Base-by-base conservation (phyloP, 805 yeast species). In the Dipodascus albidus region DNA sequence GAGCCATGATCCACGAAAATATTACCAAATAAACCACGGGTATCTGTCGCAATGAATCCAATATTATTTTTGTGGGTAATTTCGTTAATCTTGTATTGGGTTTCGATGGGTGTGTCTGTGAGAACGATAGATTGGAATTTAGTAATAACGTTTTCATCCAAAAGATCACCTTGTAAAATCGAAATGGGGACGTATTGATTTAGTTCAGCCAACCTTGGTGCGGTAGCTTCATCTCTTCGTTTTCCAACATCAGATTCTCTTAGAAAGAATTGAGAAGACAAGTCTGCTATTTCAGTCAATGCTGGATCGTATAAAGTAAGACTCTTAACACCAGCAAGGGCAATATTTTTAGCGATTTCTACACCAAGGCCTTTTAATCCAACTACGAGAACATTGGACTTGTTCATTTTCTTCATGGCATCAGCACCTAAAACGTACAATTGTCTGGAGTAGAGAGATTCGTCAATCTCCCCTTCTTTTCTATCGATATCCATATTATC, bases 341-440 rank as follows among this genome's bases (percentile, higher is more conserved):
- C 95, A 53, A 93, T 88, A 69, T 93, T 93, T 71, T 93, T 93
- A 22, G 99, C 97, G 54, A 93, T 88, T 71, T 93, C 99, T 47
- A 87, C 78, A 64, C 99, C 99, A 50, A 93, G 74, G 50, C 99
- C 99, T 65, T 81, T 83, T 54, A 91, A 73, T 2, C 99, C 99
- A 58, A 90, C 80, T 50, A 93, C 76, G 50, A 93, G 78, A n/a
- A 93, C 96, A 62, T 86, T 88, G 23, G 98, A 89, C 59, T 80
- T 77, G 63, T 90, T 96, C 97, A 93, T 87, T 69, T 88, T 87
- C 62, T 90, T 74, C 99, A 93, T 93, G 52, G 99, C 99, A 60
- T 93, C 99, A 63, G 87, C 89, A 57, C 99, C 99, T 59, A 93
- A 72, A 52, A 93, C 99, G 63, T 91, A 70, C 69, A 93, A 79